Evolutionary conservation across 208 protist genomes (phyloP).

Genomic region (Leishmania lainsoni): DNA sequence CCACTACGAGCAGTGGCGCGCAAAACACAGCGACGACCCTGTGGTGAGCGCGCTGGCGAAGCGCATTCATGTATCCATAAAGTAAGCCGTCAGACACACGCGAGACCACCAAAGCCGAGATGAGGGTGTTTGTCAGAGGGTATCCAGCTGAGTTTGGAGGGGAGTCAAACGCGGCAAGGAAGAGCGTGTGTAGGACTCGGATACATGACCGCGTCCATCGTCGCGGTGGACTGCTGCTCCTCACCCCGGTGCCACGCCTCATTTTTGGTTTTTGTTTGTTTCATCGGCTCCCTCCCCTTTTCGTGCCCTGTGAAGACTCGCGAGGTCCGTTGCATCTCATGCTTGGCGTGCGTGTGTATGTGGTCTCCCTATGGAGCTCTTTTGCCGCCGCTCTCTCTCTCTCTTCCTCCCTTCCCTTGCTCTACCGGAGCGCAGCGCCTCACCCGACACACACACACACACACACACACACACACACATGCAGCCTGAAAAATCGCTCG

Average conservation of each 20-base stretch:
- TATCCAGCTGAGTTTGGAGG: neutral
- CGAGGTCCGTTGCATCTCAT: neutral
- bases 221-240: neutral
- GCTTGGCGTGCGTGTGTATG: slow-evolving; percentile 1
- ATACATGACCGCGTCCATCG: neutral
- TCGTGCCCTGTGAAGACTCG: neutral
- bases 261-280: neutral
- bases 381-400: neutral
- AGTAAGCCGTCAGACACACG: slow-evolving; percentile 1
- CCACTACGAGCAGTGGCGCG: slow-evolving; percentile 42
- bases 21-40: slow-evolving; percentile 24
- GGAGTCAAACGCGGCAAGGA: neutral
- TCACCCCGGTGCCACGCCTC: neutral
- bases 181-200: neutral
- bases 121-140: neutral
- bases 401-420: neutral
- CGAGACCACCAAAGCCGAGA: neutral
- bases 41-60: slow-evolving; percentile 24
- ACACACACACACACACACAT: neutral
- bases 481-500: too few species aligned
- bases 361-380: neutral
- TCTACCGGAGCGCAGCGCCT: neutral
- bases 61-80: slow-evolving; percentile 28
- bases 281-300: neutral
- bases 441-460: neutral